A percentile compares a stretch with the other conserved stretches of the same genome.
Conservation (phyloP, 352 stramenopile genomes). For the Globisporangium nodosum region DNA sequence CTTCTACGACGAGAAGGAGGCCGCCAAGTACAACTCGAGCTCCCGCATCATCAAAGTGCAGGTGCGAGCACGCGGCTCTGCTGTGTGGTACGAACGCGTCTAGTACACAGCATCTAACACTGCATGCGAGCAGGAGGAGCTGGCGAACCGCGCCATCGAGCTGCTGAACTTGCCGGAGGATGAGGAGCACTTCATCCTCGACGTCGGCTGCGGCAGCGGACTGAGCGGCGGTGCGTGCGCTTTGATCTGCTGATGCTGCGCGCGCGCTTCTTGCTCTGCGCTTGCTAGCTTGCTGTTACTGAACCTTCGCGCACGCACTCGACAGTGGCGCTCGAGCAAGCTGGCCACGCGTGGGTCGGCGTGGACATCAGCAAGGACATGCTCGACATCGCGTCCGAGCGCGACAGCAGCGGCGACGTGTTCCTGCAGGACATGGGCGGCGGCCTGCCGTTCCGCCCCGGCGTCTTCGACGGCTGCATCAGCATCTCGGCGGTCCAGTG, state of each 20-base stretch:
- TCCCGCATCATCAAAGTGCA: slow-evolving; percentile 93
- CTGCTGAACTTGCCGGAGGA: slow-evolving; percentile 91
- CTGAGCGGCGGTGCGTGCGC: slow-evolving; percentile 86
- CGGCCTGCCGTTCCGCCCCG: slow-evolving; percentile 96
- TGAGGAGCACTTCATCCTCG: slow-evolving; percentile 90
- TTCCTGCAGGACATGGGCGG: slow-evolving; percentile 97
- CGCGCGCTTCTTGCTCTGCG: background rate
- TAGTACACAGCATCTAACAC: no score
- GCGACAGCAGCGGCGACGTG: slow-evolving; percentile 84
- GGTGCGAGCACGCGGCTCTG: slow-evolving; percentile 14
- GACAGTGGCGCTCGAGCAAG: slow-evolving; percentile 79
- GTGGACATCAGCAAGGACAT: slow-evolving; percentile 98
- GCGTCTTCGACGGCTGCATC: slow-evolving; percentile 98
- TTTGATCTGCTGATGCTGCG: background rate
- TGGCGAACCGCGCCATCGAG: slow-evolving; percentile 96
- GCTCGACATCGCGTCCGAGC: slow-evolving; percentile 97
- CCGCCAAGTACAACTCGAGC: slow-evolving; percentile 91
- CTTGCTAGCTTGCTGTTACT: background rate
- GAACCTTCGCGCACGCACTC: background rate
- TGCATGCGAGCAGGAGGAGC: slow-evolving; percentile 61
- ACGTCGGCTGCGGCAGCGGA: slow-evolving; percentile 96
- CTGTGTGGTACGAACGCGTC: no score
- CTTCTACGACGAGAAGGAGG: slow-evolving; percentile 92
- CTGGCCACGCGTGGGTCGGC: slow-evolving; percentile 97
- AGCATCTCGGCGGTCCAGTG: slow-evolving; percentile 99